These are phyloP conservation scores for Beta vulgaris DNA, from an alignment of 148 eudicot species.

Conservation along the genomic window DNA sequence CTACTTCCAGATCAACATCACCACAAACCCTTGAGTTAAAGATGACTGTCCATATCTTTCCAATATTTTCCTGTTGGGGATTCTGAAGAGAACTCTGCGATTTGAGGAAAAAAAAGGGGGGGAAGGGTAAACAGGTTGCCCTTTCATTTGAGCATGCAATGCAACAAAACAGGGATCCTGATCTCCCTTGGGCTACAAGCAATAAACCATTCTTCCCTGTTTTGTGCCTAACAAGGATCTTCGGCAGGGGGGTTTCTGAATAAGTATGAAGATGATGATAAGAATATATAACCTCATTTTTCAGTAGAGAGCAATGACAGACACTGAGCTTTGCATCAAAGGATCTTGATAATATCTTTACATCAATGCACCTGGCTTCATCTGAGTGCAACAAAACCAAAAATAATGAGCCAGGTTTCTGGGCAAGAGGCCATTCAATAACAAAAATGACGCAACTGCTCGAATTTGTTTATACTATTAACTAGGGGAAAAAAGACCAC, in stretches of 20 bases:
- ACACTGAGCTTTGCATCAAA: conserved; percentile 82
- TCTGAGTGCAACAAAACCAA: conserved; percentile 30
- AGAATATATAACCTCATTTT: conserved; percentile 46
- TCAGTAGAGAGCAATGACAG: conserved; percentile 56
- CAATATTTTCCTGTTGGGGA: conserved; percentile 28
- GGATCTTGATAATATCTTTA: conserved; percentile 68
- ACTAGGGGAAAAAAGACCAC: background rate
- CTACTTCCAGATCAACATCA: conserved; percentile 75
- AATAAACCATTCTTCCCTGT: background rate
- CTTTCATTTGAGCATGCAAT: background rate
- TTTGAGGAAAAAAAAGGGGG: conserved; percentile 6
- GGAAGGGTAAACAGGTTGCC: background rate
- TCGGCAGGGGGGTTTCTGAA: background rate
- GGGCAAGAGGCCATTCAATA: background rate
- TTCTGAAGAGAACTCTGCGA: conserved; percentile 50
- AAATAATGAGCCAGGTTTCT: background rate
- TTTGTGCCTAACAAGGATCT: too few relatives aligned
- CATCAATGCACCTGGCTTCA: conserved; percentile 56
- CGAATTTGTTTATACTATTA: background rate
- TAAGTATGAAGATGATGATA: conserved; percentile 1
- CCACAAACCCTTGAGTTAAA: conserved; percentile 65
- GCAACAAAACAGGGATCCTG: background rate
- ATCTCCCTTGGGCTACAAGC: background rate
- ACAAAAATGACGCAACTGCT: background rate
- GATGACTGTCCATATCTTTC: conserved; percentile 52